Evolutionary conservation across 805 yeast genomes (phyloP), one percentile per base, ranked within the genome.

Genomic region (Saccharomyces kudriavzevii): DNA sequence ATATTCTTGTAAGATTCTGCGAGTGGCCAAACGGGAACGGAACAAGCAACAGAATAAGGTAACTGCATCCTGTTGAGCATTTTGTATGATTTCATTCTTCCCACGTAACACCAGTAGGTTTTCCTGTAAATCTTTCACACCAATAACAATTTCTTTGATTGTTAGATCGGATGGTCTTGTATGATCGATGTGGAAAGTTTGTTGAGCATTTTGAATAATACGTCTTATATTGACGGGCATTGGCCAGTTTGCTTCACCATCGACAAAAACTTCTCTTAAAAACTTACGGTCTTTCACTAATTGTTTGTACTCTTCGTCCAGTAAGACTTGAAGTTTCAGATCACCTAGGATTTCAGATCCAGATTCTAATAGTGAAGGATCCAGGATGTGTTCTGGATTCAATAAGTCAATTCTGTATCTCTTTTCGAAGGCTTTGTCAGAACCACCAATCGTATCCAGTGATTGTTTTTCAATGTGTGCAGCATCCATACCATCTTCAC

Each of bases 401-500:
- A 92, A 82, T 47, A 94, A 77, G 71, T 94, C 97, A 55, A 94
- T 83, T 70, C 88, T 83, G 74, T 88, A 94, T 57, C 91, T 83
- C 65, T 77, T 79, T 61, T 86, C 96, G 68, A 94, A 94, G 5
- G 85, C 80, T 11, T 74, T 83, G 69, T 88, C 89, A 11, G 96
- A 86, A 14, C 97, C 97, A 35, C 97, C 96, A 65, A 94, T 87
- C 1, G 97, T 88, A 68, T 94, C 99, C 54, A 94, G 81, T 10
- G 96, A 82, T 74, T 94, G 99, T 68, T 88, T 90, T 71, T 94
- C 99, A 57, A 94, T 97, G 68, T 91, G 96, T 28, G 97, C 87
- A 66, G 96, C 99, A 77, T 94, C 99, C 64, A 94, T 78, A 74
- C 99, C 99, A 75, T 94, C 99, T 73, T 94, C 99, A 78, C 99